Evolutionary conservation across 352 stramenopile species (phyloP), one percentile per base, ranked within the genome.

Genomic region (Globisporangium irregulare): DNA sequence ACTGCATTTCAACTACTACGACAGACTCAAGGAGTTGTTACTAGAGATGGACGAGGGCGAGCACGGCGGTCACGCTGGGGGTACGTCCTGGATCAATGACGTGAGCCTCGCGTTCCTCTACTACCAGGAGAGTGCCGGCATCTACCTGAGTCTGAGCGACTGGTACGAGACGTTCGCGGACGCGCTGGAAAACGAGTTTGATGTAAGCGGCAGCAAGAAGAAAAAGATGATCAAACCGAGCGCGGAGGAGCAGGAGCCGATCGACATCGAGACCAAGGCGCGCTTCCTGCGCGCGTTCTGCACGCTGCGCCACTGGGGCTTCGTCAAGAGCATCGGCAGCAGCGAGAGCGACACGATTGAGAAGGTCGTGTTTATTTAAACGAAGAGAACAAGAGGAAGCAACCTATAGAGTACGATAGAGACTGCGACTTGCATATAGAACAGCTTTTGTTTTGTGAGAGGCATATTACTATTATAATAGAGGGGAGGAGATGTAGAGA

Each of bases 291-390:
- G 86, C 36, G 82, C 79, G 6, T 69, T 92, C 22, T 87, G 81
- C 53, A 91, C 82, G 29, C 56, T 95, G 63, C 77, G 86, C 29
- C 80, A 92, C 64, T 92, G 86, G 79, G 85, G 87, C 1, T 93
- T 88, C 59, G 66, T 88, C 53, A 80, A 79, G 60, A 83, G 72
- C 62, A 71, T 77, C 24, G 76, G 85, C 24, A 75, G 85, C 50
- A 53, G 62, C 15, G 77, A 86, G 50, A 76, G 90, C 36, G 78
- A 91, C 60, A 63, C 79, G 24, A 71, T 93, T n/a, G 80, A 93
- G 66, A 94, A 94, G 70, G 67, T 90, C 14, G 82, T 94, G 32
- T 94, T 94, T 62, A 82, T 94, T 59, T 94, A 79, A 64, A 18
- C n/a, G 4, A 15, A 48, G 14, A 48, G 32, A 38, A 20, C 5